A percentile compares a stretch with the other conserved stretches of the same genome.
phyloP scores from a whole-genome alignment of 345 rosid species.

The Pistacia integerrima region DNA sequence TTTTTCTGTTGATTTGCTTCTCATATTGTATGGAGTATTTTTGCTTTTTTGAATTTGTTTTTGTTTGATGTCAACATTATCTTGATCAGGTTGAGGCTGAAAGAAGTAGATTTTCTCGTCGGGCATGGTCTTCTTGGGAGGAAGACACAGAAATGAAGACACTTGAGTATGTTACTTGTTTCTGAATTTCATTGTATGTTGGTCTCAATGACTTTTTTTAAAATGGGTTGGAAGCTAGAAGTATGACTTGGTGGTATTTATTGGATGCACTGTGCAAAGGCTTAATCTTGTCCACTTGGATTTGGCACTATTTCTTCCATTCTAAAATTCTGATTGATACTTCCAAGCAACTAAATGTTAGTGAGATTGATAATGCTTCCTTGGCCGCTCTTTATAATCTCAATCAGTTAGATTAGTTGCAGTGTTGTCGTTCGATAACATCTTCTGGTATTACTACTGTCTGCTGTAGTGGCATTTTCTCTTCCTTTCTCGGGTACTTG shows the following conservation, averaged over 20 bases:
- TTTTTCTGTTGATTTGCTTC: not conserved
- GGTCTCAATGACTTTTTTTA: conserved; percentile 1
- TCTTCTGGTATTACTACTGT: not conserved
- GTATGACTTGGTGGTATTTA: conserved; percentile 2
- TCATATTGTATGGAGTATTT: conserved; percentile 1
- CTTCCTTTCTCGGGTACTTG: not conserved
- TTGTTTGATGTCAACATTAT: conserved; percentile 11
- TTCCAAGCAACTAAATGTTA: too few species aligned
- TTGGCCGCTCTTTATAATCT: not conserved
- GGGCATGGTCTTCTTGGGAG: conserved; percentile 83
- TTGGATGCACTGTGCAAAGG: not conserved
- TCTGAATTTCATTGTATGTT: not conserved
- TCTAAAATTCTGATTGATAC: not conserved
- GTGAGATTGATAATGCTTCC: not conserved
- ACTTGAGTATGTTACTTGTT: conserved; percentile 68
- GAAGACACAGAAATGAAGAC: conserved; percentile 92
- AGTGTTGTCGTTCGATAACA: not conserved
- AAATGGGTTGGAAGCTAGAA: not conserved
- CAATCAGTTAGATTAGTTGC: not conserved
- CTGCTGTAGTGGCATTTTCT: not conserved
- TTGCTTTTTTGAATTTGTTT: not conserved
- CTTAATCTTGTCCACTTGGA: not conserved
- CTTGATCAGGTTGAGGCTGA: conserved; percentile 78
- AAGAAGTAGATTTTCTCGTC: conserved; percentile 76
- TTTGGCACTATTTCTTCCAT: not conserved